A percentile compares a stretch with the other conserved stretches of the same genome.
Conservation (phyloP, 2,329 filamentous ascomycete species). For the Neocatenulostroma microsporum region DNA sequence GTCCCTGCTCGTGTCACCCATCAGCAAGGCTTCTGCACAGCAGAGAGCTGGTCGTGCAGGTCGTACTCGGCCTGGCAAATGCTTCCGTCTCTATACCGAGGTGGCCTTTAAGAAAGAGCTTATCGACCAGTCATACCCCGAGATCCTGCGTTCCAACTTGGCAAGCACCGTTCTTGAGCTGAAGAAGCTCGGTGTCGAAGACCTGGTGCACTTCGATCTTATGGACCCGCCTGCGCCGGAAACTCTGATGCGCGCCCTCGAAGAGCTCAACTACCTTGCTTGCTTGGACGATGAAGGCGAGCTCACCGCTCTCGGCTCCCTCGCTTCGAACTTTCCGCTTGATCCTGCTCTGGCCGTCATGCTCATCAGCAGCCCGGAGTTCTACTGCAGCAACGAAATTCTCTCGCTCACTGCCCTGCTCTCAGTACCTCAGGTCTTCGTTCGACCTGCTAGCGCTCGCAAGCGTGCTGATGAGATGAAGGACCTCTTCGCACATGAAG, state of each 20-base stretch:
- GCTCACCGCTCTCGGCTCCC: slow-evolving; percentile 71
- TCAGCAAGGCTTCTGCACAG: slow-evolving; percentile 94
- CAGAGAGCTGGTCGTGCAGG: slow-evolving; percentile 98
- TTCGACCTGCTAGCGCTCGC: slow-evolving; percentile 74
- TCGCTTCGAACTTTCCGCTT: slow-evolving; percentile 91
- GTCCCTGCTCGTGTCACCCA: slow-evolving; percentile 92
- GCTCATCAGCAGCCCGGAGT: slow-evolving; percentile 94
- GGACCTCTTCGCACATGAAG: slow-evolving; percentile 78
- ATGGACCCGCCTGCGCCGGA: slow-evolving; percentile 98
- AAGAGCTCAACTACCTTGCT: slow-evolving; percentile 95
- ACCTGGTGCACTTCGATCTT: slow-evolving; percentile 94
- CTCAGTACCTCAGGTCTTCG: slow-evolving; percentile 89
- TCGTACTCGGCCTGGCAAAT: slow-evolving; percentile 96
- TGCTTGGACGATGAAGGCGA: slow-evolving; percentile 96
- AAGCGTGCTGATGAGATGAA: slow-evolving; percentile 98
- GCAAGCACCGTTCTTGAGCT: slow-evolving; percentile 91
- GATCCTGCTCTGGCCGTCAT: slow-evolving; percentile 93
- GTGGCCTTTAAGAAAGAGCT: slow-evolving; percentile 94
- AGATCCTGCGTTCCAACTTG: slow-evolving; percentile 89
- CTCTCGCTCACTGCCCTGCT: slow-evolving; percentile 89
- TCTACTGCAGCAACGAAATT: slow-evolving; percentile 98
- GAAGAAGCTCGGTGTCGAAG: slow-evolving; percentile 93
- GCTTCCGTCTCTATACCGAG: slow-evolving; percentile 94
- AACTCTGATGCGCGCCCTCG: slow-evolving; percentile 94
- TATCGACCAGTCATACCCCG: slow-evolving; percentile 93